Evolutionary conservation across 306 rosid genomes (phyloP), one percentile per base, ranked within the genome.

Genomic region (Quercus robur): DNA sequence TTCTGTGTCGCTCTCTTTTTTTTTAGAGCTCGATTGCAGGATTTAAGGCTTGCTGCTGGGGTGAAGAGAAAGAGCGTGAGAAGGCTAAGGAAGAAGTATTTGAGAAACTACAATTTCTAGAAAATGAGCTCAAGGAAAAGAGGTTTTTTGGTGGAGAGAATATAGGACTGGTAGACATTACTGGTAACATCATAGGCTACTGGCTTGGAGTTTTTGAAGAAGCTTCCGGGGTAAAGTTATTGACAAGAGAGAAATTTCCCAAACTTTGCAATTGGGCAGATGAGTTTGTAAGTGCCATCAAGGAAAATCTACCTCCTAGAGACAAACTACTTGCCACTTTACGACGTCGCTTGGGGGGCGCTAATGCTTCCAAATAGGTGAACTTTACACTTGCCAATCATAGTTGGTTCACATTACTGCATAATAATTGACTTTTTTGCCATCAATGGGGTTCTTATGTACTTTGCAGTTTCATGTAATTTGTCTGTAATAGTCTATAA

Each of bases 71-170:
- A 54, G 83, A 80, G 57, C 86, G 56, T 1, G 88, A 84, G 51
- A 86, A 85, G 56, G 84, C 77, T 15, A 21, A 56, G 12, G 83
- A 79, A 78, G 94, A 86, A 77, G 55, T 78, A 18, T 13, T 9
- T 0, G 88, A 82, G 75, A 70, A 59, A 56, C 76, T 88, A 5
- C 56, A 82, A 35, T 30, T 79, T 62, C 86, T 90, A 3, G 91
- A 92, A 80, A 76, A 87, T 3, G 92, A 92, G 80, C 73, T 92
- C 28, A 85, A 82, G 71, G 88, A 54, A 35, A 88, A 87, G 58
- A 85, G 68, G 69, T 92, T 85, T 58, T 92, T 90, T 72, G 97
- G 94, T 19, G 97, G 93, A 73, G 86, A 88, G 14, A 77, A 56
- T 0, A 7, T 89, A 38, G 93, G 90, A 2, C 20, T 86, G 1